phyloP scores from a whole-genome alignment of 129 eudicot species.

The Escallonia herrerae region DNA sequence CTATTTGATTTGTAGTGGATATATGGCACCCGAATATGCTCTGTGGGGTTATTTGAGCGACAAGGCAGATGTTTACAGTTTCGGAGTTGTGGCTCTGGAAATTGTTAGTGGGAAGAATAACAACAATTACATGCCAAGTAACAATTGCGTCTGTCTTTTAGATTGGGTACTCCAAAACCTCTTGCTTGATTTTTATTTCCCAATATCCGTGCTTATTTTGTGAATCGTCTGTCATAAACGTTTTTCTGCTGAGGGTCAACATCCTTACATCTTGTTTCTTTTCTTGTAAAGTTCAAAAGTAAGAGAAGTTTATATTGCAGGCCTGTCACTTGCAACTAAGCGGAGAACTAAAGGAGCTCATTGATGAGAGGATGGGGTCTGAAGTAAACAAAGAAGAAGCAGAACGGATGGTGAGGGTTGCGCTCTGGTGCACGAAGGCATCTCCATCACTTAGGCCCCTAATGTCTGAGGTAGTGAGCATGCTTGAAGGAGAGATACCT shows the following conservation, averaged over 20 bases:
- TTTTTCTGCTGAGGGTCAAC: neutral
- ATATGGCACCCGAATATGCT: slow-evolving; percentile 95
- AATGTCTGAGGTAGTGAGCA: slow-evolving; percentile 66
- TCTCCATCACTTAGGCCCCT: slow-evolving; percentile 66
- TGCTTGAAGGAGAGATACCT: slow-evolving; percentile 58
- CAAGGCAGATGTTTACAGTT: slow-evolving; percentile 91
- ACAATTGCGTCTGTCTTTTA: slow-evolving; percentile 58
- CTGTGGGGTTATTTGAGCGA: slow-evolving; percentile 78
- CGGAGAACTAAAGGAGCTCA: slow-evolving; percentile 43
- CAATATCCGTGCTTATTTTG: too few species aligned
- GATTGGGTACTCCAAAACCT: slow-evolving; percentile 54
- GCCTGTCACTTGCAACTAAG: slow-evolving; percentile 58
- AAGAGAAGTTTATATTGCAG: slow-evolving; percentile 26
- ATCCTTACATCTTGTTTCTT: neutral
- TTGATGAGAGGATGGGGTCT: slow-evolving; percentile 44
- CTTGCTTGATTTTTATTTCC: neutral
- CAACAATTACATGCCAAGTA: slow-evolving; percentile 57
- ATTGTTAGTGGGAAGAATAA: slow-evolving; percentile 82
- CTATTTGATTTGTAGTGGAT: slow-evolving; percentile 51
- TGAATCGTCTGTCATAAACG: too few species aligned
- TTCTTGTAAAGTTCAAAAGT: neutral
- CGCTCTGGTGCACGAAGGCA: slow-evolving; percentile 60
- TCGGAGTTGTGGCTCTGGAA: slow-evolving; percentile 68
- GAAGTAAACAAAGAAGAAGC: slow-evolving; percentile 39
- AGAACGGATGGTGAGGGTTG: slow-evolving; percentile 48